Evolutionary conservation across 2,329 filamentous ascomycete genomes (phyloP).

Genomic region (Venturia aucupariae): DNA sequence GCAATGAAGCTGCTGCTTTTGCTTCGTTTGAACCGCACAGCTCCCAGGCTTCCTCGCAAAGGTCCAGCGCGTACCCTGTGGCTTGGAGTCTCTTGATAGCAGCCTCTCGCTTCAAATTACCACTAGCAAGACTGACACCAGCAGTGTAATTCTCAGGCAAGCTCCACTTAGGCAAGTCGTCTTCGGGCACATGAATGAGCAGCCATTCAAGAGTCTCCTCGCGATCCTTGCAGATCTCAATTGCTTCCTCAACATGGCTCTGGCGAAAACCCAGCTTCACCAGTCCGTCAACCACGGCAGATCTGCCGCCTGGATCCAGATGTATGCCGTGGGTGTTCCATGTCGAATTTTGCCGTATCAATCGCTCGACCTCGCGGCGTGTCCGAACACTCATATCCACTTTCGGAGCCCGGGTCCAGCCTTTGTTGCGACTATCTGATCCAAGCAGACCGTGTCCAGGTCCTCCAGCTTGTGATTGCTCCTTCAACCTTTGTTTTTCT

Average conservation of each 20-base stretch:
- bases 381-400: conserved; percentile 86
- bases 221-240: conserved; percentile 76
- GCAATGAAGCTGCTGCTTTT: conserved; percentile 68
- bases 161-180: conserved; percentile 88
- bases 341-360: conserved; percentile 67
- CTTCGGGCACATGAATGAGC: conserved; percentile 91
- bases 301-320: conserved; percentile 50
- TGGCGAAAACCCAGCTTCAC: conserved; percentile 73
- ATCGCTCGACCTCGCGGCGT: conserved; percentile 65
- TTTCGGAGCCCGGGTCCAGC: conserved; percentile 78
- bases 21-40: conserved; percentile 62
- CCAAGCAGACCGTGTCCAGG: conserved; percentile 26
- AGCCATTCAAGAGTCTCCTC: conserved; percentile 95
- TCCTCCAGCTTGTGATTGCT: conserved; percentile 27
- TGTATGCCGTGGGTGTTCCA: conserved; percentile 78
- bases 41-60: conserved; percentile 72
- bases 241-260: conserved; percentile 83
- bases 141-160: conserved; percentile 86
- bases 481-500: conserved; percentile 44
- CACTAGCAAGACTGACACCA: conserved; percentile 76
- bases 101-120: conserved; percentile 70
- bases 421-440: conserved; percentile 42
- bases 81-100: conserved; percentile 73
- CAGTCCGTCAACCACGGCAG: conserved; percentile 61
- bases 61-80: conserved; percentile 75